Conservation (phyloP, 2,329 filamentous ascomycete genomes). For the Paecilomyces niveus region DNA sequence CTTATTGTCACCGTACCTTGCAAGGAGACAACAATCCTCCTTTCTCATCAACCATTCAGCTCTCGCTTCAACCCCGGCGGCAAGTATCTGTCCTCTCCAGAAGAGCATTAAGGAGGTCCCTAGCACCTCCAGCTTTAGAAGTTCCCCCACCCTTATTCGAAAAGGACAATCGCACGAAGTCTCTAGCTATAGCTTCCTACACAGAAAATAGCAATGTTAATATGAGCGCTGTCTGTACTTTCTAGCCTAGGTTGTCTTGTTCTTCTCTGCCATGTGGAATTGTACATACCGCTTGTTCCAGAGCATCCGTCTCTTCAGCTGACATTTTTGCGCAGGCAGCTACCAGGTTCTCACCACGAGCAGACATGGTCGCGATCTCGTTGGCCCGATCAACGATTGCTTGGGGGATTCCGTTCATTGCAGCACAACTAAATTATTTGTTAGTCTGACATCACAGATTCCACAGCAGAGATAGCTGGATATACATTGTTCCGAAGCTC, state of each 20-base stretch:
- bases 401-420: constrained; percentile 72
- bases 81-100: background rate
- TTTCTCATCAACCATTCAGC: background rate
- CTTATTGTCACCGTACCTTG: background rate
- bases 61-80: background rate
- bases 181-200: constrained; percentile 50
- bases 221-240: background rate
- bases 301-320: constrained; percentile 53
- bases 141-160: background rate
- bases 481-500: constrained; percentile 69
- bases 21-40: background rate
- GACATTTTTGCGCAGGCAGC: constrained; percentile 64
- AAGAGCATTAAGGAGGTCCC: background rate
- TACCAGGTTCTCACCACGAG: constrained; percentile 68
- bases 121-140: background rate
- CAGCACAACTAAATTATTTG: constrained; percentile 56
- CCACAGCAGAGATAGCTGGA: background rate
- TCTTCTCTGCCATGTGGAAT: background rate
- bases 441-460: constrained; percentile 4
- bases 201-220: background rate
- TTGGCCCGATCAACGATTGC: constrained; percentile 70
- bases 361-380: constrained; percentile 60
- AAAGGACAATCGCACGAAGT: constrained; percentile 47
- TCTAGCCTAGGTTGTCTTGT: background rate
- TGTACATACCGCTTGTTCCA: constrained; percentile 57